These are phyloP conservation scores for Rhizodiscina lignyota DNA, from an alignment of 495 filamentous ascomycete species.

Conservation along the genomic window DNA sequence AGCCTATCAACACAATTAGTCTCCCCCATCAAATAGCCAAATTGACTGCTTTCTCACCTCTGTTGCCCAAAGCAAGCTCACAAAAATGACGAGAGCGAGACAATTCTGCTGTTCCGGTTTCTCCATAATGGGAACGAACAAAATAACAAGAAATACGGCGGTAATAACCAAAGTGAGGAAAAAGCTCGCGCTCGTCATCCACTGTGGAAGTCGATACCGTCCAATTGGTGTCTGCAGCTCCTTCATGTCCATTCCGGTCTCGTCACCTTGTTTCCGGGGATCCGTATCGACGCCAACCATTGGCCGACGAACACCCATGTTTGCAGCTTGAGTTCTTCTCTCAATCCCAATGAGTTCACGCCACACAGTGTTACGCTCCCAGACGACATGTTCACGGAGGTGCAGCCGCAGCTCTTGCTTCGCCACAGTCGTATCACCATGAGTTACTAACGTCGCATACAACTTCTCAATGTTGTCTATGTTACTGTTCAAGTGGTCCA, in stretches of 20 bases:
- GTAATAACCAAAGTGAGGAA: constrained; percentile 57
- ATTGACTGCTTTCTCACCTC: constrained; percentile 42
- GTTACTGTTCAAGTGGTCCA: constrained; percentile 49
- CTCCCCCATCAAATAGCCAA: constrained; percentile 1
- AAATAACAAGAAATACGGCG: constrained; percentile 51
- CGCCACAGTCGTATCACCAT: constrained; percentile 57
- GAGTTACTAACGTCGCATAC: constrained; percentile 68
- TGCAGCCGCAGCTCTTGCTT: constrained; percentile 78
- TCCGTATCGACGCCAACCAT: constrained; percentile 63
- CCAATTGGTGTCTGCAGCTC: constrained; percentile 72
- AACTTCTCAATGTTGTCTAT: constrained; percentile 57
- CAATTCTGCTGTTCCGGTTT: constrained; percentile 88
- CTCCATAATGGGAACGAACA: constrained; percentile 62
- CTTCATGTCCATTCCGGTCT: constrained; percentile 38
- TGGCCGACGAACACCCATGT: constrained; percentile 62
- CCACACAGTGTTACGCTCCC: constrained; percentile 98
- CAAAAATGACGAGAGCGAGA: constrained; percentile 81
- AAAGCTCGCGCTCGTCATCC: constrained; percentile 71
- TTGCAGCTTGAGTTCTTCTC: constrained; percentile 86
- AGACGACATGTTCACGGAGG: constrained; percentile 91
- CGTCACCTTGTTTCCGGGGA: constrained; percentile 67
- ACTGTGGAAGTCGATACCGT: constrained; percentile 52
- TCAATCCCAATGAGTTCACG: constrained; percentile 98
- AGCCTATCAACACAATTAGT: constrained; percentile 37
- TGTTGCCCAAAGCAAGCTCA: constrained; percentile 91